Conservation (phyloP, 2,329 filamentous ascomycete genomes). For the Fusarium sp. region DNA sequence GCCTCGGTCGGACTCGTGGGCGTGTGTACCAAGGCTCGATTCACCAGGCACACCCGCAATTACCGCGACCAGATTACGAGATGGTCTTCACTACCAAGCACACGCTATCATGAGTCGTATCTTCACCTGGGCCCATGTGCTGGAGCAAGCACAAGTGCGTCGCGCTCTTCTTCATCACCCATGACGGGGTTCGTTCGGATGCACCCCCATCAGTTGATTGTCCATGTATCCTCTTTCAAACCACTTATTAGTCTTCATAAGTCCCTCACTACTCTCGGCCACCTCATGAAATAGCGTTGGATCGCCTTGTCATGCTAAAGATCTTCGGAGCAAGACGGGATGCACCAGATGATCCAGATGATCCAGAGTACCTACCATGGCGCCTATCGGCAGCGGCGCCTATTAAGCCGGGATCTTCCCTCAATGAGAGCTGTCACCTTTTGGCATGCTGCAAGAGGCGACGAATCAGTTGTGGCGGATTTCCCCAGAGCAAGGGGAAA, state of each 20-base stretch:
- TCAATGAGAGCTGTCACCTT: neutral
- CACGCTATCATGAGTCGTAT: neutral
- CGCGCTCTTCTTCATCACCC: neutral
- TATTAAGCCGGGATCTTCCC: neutral
- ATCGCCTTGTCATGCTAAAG: neutral
- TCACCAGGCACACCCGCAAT: neutral
- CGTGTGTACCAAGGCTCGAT: neutral
- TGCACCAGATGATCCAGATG: neutral
- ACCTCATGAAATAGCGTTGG: neutral
- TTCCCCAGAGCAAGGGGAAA: neutral
- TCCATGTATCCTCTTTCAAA: neutral
- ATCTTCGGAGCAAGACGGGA: neutral
- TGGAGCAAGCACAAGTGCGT: neutral
- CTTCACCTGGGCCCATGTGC: neutral
- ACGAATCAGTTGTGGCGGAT: slow-evolving; percentile 3
- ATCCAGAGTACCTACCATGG: neutral
- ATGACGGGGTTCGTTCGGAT: neutral
- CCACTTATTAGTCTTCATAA: neutral
- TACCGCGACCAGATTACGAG: neutral
- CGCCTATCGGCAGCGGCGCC: neutral
- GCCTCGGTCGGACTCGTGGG: neutral
- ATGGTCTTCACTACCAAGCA: neutral
- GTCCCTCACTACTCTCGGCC: neutral
- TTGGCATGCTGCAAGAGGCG: neutral
- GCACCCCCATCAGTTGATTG: neutral